A percentile compares a stretch with the other conserved stretches of the same genome.
These are phyloP conservation scores for Carex parvula DNA, from an alignment of 176 grass and related monocot genomes.

Conservation along the genomic window DNA sequence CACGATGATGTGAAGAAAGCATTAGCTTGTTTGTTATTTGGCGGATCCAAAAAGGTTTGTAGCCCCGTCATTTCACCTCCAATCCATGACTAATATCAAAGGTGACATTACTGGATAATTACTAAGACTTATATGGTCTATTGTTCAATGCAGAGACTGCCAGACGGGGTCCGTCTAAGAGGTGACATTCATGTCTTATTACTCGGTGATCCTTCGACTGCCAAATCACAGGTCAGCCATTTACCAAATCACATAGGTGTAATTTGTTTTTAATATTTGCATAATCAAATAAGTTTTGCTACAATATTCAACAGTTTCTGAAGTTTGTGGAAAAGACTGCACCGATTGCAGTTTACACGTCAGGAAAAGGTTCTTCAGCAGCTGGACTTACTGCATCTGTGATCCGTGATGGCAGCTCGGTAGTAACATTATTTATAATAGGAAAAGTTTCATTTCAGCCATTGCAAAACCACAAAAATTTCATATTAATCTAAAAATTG, in stretches of 20 bases:
- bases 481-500: not conserved
- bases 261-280: not conserved
- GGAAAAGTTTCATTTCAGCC: not conserved
- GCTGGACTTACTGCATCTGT: constrained; percentile 95
- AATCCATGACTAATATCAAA: constrained; percentile 3
- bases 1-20: constrained; percentile 93
- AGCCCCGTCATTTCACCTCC: not conserved
- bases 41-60: constrained; percentile 82
- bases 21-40: constrained; percentile 83
- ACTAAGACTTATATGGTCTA: not conserved
- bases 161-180: constrained; percentile 82
- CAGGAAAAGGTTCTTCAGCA: constrained; percentile 98
- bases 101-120: not conserved
- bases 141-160: constrained; percentile 56
- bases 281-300: not conserved
- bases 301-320: constrained; percentile 62
- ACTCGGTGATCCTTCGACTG: constrained; percentile 95
- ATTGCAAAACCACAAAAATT: not conserved
- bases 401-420: constrained; percentile 76
- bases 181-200: constrained; percentile 94
- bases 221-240: constrained; percentile 83
- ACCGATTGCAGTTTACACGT: constrained; percentile 94
- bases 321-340: constrained; percentile 99
- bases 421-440: constrained; percentile 34
- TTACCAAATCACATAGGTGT: not conserved